A percentile compares a stretch with the other conserved stretches of the same genome.
phyloP scores from a whole-genome alignment of 2,329 filamentous ascomycete genomes.

The Biscogniauxia mediterranea region DNA sequence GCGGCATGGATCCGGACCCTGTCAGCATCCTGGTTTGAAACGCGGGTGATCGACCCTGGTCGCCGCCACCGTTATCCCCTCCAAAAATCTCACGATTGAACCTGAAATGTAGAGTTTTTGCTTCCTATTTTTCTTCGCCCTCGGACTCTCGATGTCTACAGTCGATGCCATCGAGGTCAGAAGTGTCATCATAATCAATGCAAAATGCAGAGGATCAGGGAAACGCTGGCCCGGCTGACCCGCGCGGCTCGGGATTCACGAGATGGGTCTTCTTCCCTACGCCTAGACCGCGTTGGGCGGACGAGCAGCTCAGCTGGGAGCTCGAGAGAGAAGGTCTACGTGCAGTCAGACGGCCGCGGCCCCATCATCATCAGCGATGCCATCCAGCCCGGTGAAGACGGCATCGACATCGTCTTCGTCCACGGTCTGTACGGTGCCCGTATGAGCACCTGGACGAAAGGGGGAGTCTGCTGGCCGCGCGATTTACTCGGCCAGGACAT shows the following conservation, averaged over 20 bases:
- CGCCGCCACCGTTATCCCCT: not conserved
- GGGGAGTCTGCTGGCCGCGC: slow-evolving; percentile 30
- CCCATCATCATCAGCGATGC: slow-evolving; percentile 27
- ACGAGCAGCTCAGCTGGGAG: slow-evolving; percentile 30
- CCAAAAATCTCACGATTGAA: not conserved
- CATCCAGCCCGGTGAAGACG: slow-evolving; percentile 23
- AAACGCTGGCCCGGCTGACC: slow-evolving; percentile 30
- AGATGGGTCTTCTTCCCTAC: slow-evolving; percentile 23
- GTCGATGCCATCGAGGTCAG: slow-evolving; percentile 1
- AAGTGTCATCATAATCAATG: slow-evolving; percentile 13
- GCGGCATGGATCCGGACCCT: slow-evolving; percentile 3
- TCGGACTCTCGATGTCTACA: not conserved
- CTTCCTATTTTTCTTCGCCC: not conserved
- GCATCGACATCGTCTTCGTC: slow-evolving; percentile 31
- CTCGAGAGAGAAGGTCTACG: slow-evolving; percentile 24
- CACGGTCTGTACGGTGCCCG: slow-evolving; percentile 31
- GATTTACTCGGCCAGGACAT: slow-evolving; percentile 31
- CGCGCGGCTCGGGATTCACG: slow-evolving; percentile 27
- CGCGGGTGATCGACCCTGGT: slow-evolving; percentile 5
- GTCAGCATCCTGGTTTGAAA: slow-evolving; percentile 2
- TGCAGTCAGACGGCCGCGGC: slow-evolving; percentile 27
- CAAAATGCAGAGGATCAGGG: slow-evolving; percentile 33
- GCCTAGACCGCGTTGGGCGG: slow-evolving; percentile 28
- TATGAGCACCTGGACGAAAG: slow-evolving; percentile 26
- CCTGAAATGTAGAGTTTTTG: not conserved